Evolutionary conservation across 768 basidiomycete species (phyloP).

Genomic region (Pholiota conissans): DNA sequence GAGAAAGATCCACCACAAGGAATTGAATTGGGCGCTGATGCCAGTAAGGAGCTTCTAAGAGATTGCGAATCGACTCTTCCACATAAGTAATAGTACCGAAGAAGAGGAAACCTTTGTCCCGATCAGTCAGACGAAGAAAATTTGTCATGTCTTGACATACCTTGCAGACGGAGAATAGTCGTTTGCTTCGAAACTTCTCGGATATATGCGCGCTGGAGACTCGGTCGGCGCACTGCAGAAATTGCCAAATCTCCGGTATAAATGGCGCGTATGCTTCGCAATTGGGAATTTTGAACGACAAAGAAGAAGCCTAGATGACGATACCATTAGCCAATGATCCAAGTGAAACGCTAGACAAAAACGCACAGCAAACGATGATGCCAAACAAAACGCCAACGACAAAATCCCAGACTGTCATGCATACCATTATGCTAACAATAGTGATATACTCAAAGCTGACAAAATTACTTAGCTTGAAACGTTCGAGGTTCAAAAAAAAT

Average conservation of each 20-base stretch:
- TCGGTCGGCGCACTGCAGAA: constrained; percentile 90
- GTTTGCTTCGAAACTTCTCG: constrained; percentile 93
- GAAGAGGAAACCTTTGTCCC: constrained; percentile 70
- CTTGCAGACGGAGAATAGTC: constrained; percentile 84
- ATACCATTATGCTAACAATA: constrained; percentile 82
- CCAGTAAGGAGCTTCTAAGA: constrained; percentile 75
- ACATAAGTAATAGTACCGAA: constrained; percentile 92
- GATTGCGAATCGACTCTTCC: constrained; percentile 79
- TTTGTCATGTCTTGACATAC: constrained; percentile 27
- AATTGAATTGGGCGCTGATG: constrained; percentile 79
- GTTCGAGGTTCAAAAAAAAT: no score
- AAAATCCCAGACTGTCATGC: constrained; percentile 95
- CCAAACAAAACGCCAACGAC: constrained; percentile 92
- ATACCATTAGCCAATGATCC: not conserved
- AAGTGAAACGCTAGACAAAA: not conserved
- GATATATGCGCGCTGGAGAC: constrained; percentile 84
- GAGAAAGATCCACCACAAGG: constrained; percentile 83
- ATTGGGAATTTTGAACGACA: constrained; percentile 91
- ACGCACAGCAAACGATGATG: constrained; percentile 85
- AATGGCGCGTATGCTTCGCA: constrained; percentile 79
- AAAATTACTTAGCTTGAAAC: constrained; percentile 2
- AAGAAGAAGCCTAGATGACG: constrained; percentile 78
- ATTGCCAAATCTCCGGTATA: constrained; percentile 83
- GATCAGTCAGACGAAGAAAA: not conserved
- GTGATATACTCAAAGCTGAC: constrained; percentile 76